Base-by-base conservation (phyloP, 2,329 filamentous ascomycete species). In the Cladosporium sp. region DNA sequence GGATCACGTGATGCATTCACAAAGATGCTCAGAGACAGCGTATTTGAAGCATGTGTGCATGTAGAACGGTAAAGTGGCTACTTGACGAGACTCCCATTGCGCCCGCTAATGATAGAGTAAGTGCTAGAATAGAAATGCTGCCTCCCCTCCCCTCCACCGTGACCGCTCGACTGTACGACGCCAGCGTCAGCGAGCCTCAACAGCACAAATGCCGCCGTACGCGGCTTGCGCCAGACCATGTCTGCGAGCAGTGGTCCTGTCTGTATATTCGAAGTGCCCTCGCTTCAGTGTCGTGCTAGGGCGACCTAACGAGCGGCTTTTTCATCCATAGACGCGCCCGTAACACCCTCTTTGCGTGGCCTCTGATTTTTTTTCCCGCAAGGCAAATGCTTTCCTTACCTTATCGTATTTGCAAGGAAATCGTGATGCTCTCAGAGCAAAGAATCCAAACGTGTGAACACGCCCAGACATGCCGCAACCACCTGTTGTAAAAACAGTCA, bases 371-470 rank as follows among this genome's bases (percentile, higher is more conserved):
- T 10, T 39, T 12, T 28, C 35, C 20, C 35, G 20, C 48, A n/a
- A n/a, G 12, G 20, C 32, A 12, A 17, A 39, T 39, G 8, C 22
- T 25, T 51, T 39, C 34, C 20, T 51, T 25, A 51, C 34, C 34
- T 51, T 40, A 39, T 51, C 15, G 35, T 34, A 17, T 7, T 28
- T 28, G 42, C 15, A 45, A 45, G 13, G 22, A 45, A 40, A n/a
- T 6, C 37, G 5, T 8, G n/a, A 20, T 2, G 19, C 17, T n/a
- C 40, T 78, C 83, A 99, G 73, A 99, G 86, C 61, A 99, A 81
- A 52, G 94, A 97, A 78, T 99, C 94, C 69, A 99, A 88, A 71
- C 93, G 86, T 63, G 94, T 99, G 75, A 99, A 99, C 69, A 99
- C 94, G 77, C 89, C 96, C 74, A 99, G 78, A 75, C 94, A 97